Base-by-base conservation (phyloP, 139 green algal genomes). In the Auxenochlorella protothecoides region DNA sequence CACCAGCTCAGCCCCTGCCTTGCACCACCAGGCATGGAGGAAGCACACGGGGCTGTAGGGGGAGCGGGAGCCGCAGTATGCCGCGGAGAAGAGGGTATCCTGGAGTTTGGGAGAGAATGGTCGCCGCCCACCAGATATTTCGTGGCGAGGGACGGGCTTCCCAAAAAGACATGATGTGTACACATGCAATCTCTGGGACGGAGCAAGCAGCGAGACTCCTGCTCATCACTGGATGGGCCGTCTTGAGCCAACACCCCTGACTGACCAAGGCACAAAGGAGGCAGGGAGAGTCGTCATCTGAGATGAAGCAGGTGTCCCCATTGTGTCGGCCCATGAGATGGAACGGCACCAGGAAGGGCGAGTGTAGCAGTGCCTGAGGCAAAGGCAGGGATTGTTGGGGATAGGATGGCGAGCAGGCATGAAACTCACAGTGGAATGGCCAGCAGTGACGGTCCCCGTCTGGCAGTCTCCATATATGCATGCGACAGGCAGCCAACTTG, bases 11-110 rank as follows among this genome's bases (percentile, higher is more conserved):
- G 68, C 56, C 8, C 67, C 89, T 3, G 89, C 85, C 9, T 85
- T 73, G 16, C 59, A 67, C 92, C 92, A 97, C 88, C 89, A 97
- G 10, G 77, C 74, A 83, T 83, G 71, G 14, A 95, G 80, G 66
- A 95, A 89, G 53, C 75, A 76, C 6, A 78, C 79, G 0, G 90
- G 89, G 65, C 73, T 85, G 71, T 84, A 80, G 8, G 88, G 85
- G 15, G 66, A 6, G 5, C 82, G 72, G 3, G 79, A 70, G 13
- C 85, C 89, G 6, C 65, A 80, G 81, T 90, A 92, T 13, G 80
- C 79, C 6, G 74, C 81, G 5, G 59, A 77, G 70, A 92, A 91
- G 16, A 94, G 15, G 6, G 59, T 57, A 27, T 91, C 87, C 85
- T 91, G 85, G 9, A 3, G 53, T 55, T 5, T 4, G 68, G 6